phyloP scores from a whole-genome alignment of 345 rosid species.

The Adansonia digitata region DNA sequence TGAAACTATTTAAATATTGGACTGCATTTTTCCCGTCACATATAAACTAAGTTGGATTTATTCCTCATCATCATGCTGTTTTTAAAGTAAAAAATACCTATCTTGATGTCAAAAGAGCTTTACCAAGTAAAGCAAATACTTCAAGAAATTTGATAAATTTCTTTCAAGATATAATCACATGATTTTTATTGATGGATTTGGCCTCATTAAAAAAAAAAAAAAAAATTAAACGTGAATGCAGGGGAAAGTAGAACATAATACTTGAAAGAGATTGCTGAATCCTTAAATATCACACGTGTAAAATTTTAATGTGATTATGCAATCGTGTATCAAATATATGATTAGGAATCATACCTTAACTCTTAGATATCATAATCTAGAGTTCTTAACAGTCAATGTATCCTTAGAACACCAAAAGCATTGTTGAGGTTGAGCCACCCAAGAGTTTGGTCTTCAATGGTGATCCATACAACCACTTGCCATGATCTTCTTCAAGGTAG shows the following conservation, averaged over 20 bases:
- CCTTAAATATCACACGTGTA: too few relatives aligned
- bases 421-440: background rate
- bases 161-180: background rate
- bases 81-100: background rate
- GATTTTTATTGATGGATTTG: too few relatives aligned
- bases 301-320: too few relatives aligned
- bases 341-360: too few relatives aligned
- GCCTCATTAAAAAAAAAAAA: too few relatives aligned
- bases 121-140: background rate
- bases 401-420: too few relatives aligned
- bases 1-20: background rate
- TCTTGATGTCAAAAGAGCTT: background rate
- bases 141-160: background rate
- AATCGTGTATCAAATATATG: too few relatives aligned
- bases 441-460: background rate
- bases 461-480: background rate
- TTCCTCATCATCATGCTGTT: background rate
- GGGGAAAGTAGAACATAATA: too few relatives aligned
- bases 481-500: background rate
- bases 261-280: too few relatives aligned
- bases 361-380: too few relatives aligned
- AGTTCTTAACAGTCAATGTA: too few relatives aligned
- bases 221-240: too few relatives aligned
- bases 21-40: background rate
- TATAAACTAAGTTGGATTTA: background rate